Base-by-base conservation (phyloP, 768 basidiomycete species). In the Tulasnella sp. region DNA sequence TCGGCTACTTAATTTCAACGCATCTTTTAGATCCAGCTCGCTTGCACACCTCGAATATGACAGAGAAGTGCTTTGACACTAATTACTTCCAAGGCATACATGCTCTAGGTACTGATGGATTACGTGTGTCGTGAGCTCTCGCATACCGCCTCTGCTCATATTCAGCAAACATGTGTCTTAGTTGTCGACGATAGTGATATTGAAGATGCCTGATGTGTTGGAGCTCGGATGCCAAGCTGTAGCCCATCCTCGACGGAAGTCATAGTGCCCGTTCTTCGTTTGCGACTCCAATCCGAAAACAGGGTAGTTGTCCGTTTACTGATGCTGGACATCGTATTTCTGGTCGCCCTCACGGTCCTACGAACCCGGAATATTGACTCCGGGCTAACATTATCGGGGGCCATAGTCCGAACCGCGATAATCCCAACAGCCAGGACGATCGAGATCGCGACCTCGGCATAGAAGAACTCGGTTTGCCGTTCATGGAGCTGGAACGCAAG, bases 1-100 rank as follows among this genome's bases (percentile, higher is more conserved):
- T 82, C 95, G 94, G 79, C 84, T 97, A 77, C 84, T 97, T 75
- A 94, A 96, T 83, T 97, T 97, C 84, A 97, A 97, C 79, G 93
- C 93, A 37, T 94, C 95, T 0, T 97, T 97, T 83, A 85, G 81
- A 76, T 72, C 77, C 81, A 84, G 64, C 34, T 67, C 75, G 14
- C 71, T 72, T n/a, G 42, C 34, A 49, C 71, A 72, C 49, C 34
- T 37, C 17, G 36, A 25, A 64, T 29, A 64, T 17, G 72, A 37
- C n/a, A 38, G 42, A 64, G 72, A 45, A 70, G 69, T 70, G 1
- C 29, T 72, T 17, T 40, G 19, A 29, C 17, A 14, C n/a, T 19
- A 72, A 1, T 70, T 37, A 70, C 37, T 37, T 0, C 7, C 22
- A n/a, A 8, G 9, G 64, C 22, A 42, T 42, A 45, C 45, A 1